Percentiles rank a stretch among this genome's conserved stretches.
phyloP scores from a whole-genome alignment of 768 basidiomycete species.

The Lactifluus piperatus region DNA sequence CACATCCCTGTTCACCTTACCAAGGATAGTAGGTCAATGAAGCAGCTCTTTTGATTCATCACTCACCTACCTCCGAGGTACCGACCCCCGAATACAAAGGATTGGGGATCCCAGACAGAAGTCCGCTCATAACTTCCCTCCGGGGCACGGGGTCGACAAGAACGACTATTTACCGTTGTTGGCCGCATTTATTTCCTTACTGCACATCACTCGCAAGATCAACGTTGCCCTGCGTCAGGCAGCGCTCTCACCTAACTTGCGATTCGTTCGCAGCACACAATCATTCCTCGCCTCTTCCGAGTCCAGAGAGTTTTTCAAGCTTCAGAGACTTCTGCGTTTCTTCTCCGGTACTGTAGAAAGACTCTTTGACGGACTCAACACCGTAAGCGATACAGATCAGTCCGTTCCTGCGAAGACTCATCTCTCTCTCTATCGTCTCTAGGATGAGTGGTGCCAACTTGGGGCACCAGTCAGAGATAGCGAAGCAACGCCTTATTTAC shows the following conservation, averaged over 20 bases:
- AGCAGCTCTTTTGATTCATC: too few relatives aligned
- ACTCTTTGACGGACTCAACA: constrained; percentile 67
- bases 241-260: constrained; percentile 69
- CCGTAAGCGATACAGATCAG: constrained; percentile 63
- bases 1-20: too few relatives aligned
- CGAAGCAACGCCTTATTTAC: constrained; percentile 55
- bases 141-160: constrained; percentile 59
- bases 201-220: constrained; percentile 63
- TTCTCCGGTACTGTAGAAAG: constrained; percentile 87
- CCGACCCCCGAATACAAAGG: too few relatives aligned
- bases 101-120: constrained; percentile 29
- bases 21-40: too few relatives aligned
- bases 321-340: constrained; percentile 78
- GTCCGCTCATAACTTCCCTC: constrained; percentile 32
- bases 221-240: constrained; percentile 62
- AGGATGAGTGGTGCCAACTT: constrained; percentile 90
- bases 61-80: too few relatives aligned
- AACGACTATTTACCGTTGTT: constrained; percentile 75
- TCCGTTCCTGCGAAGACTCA: constrained; percentile 71
- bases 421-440: constrained; percentile 71
- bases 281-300: constrained; percentile 64
- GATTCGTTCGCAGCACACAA: constrained; percentile 80
- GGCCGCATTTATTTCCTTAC: constrained; percentile 86
- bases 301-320: constrained; percentile 62
- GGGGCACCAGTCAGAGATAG: constrained; percentile 67